Conservation (phyloP, 2,329 filamentous ascomycete genomes). For the Dactylellina drechsleri region DNA sequence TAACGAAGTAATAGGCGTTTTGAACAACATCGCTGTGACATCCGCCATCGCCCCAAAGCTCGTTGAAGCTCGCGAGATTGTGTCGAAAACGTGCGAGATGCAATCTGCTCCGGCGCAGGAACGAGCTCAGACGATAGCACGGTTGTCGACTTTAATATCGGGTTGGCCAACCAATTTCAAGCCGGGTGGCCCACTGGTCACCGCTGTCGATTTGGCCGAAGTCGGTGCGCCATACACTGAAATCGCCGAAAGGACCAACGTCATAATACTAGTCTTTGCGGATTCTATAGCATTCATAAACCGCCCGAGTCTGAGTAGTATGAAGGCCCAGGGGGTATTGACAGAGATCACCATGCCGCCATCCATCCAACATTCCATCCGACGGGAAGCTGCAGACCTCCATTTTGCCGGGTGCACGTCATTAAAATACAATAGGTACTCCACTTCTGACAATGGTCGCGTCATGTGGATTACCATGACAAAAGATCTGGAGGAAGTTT, state of each 20-base stretch:
- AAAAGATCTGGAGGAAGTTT: conserved; percentile 70
- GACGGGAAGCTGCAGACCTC: conserved; percentile 73
- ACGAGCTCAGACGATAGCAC: conserved; percentile 75
- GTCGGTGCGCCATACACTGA: conserved; percentile 76
- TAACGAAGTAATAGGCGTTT: conserved; percentile 69
- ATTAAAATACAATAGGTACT: conserved; percentile 77
- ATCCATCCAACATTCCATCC: conserved; percentile 63
- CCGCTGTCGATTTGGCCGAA: conserved; percentile 82
- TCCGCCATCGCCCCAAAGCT: conserved; percentile 85
- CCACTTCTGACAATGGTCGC: conserved; percentile 73
- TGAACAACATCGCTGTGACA: conserved; percentile 82
- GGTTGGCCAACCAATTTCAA: conserved; percentile 78
- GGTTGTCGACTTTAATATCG: conserved; percentile 79
- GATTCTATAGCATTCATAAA: conserved; percentile 81
- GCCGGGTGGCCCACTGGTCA: conserved; percentile 80
- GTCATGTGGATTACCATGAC: conserved; percentile 75
- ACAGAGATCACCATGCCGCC: conserved; percentile 75
- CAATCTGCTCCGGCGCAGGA: conserved; percentile 76
- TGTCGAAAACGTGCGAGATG: conserved; percentile 95
- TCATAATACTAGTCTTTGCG: conserved; percentile 84
- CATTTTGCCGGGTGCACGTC: conserved; percentile 78
- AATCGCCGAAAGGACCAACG: conserved; percentile 66
- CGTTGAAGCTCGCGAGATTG: conserved; percentile 88
- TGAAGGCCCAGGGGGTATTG: conserved; percentile 79
- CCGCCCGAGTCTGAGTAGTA: conserved; percentile 72